Evolutionary conservation across 2,329 filamentous ascomycete species (phyloP), one percentile per base, ranked within the genome.

Genomic region (Triangularia setosa): DNA sequence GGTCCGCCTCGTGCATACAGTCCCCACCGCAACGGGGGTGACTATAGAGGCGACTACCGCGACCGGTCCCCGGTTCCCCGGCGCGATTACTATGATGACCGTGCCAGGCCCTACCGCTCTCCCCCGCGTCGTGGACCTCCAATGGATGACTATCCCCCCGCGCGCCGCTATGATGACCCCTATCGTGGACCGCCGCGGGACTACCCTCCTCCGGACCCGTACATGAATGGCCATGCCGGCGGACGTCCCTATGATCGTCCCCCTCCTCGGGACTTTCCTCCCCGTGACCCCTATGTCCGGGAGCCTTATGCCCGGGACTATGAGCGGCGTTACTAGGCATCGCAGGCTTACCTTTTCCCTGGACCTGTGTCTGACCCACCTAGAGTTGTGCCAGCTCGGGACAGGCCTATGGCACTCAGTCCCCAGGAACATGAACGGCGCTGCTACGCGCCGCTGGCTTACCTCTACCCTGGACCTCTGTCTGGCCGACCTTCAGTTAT

Each of bases 11-110:
- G 92, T 71, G 91, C 89, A 65, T 97, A 96, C 77, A 96, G 90
- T 77, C 93, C 93, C 67, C 93, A 93, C 68, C 89, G 90, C 69
- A 87, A 90, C 21, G 57, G 40, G 21, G 82, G 82, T 16, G 81
- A 77, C 21, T 84, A 83, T 69, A 86, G 84, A 58, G 88, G 90
- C 67, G 88, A 90, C 69, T 97, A 97, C 78, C 93, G 94, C 75
- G 92, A 96, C 74, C 89, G 93, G 72, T 94, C 92, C 73, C 90
- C 90, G 21, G 68, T 68, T 52, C 66, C 62, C 64, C 89, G 90
- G 65, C 89, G 92, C 70, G 90, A 94, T 66, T 96, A 97, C 79
- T 96, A 97, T 78, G 89, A 92, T 56, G 91, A 94, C 68, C 87
- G 90, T 60, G 65, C 69, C 74, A 87, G 90, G 71, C 86, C 89